Base-by-base conservation (phyloP, 257 asterid genomes). In the Coffea eugenioides region DNA sequence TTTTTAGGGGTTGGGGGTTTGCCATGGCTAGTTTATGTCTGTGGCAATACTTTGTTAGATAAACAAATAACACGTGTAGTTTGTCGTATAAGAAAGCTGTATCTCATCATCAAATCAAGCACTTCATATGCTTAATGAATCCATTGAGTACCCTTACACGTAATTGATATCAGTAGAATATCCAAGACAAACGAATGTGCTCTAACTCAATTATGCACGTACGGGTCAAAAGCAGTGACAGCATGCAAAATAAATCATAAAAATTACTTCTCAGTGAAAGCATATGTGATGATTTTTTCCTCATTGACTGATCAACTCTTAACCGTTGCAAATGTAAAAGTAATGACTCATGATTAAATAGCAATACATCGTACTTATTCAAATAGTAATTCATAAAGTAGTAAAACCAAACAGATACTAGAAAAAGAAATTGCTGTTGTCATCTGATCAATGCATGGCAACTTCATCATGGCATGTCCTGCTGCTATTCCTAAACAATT, bases 371-470 rank as follows among this genome's bases (percentile, higher is more conserved):
- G 34, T 52, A 72, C 9, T 61, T 56, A 27, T 61, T 79, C 78
- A 18, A 14, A 48, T 46, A 31, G 62, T 31, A 41, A 56, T 64
- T 59, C n/a, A 4, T 13, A 34, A 25, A 57, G 16, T 9, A 43
- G 64, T n/a, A 75, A 77, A 46, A 46, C 62, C 74, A 70, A 39
- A 66, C 52, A 46, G 34, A 27, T 36, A 21, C 34, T 48, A 12
- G 39, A 20, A 80, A 39, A 77, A 70, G 75, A 73, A 73, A 73
- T 48, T 64, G 65, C 34, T 48, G 25, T 73, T 41, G 39, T 75
- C 69, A 34, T 23, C 27, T 11, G 14, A 59, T 41, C 21, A 56
- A 62, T 34, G 13, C 34, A 48, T 51, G 6, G n/a, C 66, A 45
- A 20, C 64, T 41, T 76, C 61, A 76, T 75, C 59, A 43, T 75